Evolutionary conservation across 2,329 filamentous ascomycete genomes (phyloP).

Genomic region (Macrophomina tecta): DNA sequence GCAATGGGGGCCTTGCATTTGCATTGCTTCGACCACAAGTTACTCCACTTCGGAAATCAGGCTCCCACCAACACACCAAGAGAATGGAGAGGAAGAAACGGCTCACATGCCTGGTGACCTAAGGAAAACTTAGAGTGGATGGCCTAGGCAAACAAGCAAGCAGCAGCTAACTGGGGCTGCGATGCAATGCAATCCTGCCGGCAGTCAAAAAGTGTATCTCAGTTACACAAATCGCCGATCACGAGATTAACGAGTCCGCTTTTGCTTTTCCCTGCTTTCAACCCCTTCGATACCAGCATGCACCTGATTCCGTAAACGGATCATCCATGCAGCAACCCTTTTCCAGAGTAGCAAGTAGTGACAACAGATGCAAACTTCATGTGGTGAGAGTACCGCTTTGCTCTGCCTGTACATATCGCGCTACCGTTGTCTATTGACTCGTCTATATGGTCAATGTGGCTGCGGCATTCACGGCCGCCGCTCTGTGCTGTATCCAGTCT

Average conservation of each 20-base stretch:
- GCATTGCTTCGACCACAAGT: not conserved
- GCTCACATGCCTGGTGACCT: too few relatives aligned
- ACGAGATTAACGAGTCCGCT: constrained; percentile 18
- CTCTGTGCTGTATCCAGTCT: not conserved
- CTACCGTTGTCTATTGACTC: constrained; percentile 18
- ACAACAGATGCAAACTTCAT: constrained; percentile 2
- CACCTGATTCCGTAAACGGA: constrained; percentile 11
- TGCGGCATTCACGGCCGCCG: not conserved
- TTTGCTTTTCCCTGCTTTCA: constrained; percentile 7
- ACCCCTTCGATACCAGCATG: constrained; percentile 6
- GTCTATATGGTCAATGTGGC: constrained; percentile 6
- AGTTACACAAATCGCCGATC: constrained; percentile 17
- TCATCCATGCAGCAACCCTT: constrained; percentile 13
- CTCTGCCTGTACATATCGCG: constrained; percentile 3
- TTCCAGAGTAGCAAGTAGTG: not conserved
- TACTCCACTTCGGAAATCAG: not conserved
- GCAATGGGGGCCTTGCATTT: not conserved
- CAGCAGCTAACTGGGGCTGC: not conserved
- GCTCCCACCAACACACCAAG: not conserved
- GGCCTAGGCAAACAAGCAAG: not conserved
- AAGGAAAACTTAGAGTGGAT: not conserved
- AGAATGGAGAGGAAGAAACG: not conserved
- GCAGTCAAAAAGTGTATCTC: constrained; percentile 20
- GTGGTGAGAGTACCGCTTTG: constrained; percentile 20
- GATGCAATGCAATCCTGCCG: constrained; percentile 25